phyloP scores from a whole-genome alignment of 768 basidiomycete genomes.

The Galerina sulciceps region DNA sequence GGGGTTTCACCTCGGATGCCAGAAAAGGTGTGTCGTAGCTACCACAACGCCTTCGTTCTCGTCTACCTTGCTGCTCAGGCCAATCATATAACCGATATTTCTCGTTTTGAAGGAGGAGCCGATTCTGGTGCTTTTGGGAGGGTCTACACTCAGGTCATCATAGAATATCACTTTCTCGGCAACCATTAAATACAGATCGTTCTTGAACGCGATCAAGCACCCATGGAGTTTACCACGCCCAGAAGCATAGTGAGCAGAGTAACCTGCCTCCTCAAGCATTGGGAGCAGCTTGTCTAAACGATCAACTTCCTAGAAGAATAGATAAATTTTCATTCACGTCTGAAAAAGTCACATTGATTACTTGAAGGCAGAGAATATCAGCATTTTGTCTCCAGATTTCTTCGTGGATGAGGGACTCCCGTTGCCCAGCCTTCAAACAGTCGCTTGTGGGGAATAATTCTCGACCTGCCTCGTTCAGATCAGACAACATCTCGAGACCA shows the following conservation, averaged over 20 bases:
- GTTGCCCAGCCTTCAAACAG: conserved; percentile 75
- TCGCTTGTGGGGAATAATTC: conserved; percentile 85
- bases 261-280: conserved; percentile 64
- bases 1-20: conserved; percentile 80
- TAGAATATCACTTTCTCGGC: conserved; percentile 61
- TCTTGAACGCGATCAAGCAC: conserved; percentile 79
- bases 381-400: conserved; percentile 78
- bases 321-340: no score
- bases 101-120: conserved; percentile 73
- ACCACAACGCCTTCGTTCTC: conserved; percentile 64
- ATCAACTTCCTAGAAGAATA: conserved; percentile 78
- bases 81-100: conserved; percentile 81
- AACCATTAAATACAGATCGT: conserved; percentile 48
- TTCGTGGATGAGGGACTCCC: conserved; percentile 74
- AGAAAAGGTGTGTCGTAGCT: conserved; percentile 93
- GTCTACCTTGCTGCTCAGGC: conserved; percentile 51
- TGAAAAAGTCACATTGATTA: conserved; percentile 32
- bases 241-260: conserved; percentile 64
- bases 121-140: conserved; percentile 38
- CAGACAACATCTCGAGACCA: background rate
- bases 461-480: conserved; percentile 55
- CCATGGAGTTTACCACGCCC: conserved; percentile 86
- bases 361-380: conserved; percentile 89
- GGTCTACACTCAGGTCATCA: conserved; percentile 64
- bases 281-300: conserved; percentile 75